These are phyloP conservation scores for Aspergillus sp. DNA, from an alignment of 2,329 filamentous ascomycete genomes.

Conservation along the genomic window DNA sequence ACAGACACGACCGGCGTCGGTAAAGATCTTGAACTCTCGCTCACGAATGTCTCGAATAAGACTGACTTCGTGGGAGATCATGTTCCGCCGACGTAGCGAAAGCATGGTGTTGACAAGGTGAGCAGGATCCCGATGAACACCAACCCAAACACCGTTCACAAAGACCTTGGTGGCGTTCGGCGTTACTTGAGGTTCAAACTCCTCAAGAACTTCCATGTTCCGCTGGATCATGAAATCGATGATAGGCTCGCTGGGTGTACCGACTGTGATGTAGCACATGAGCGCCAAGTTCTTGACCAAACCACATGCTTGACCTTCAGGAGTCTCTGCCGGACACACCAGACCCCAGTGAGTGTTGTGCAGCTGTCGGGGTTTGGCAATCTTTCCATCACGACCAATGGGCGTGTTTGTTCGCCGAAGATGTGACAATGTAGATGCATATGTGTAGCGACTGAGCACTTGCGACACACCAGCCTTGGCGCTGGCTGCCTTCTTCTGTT, in stretches of 20 bases:
- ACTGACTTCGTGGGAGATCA: slow-evolving; percentile 89
- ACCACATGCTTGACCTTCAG: slow-evolving; percentile 97
- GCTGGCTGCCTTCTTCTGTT: slow-evolving; percentile 96
- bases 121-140: slow-evolving; percentile 85
- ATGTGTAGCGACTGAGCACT: slow-evolving; percentile 96
- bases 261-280: slow-evolving; percentile 98
- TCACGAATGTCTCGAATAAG: slow-evolving; percentile 95
- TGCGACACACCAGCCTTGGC: slow-evolving; percentile 97
- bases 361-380: slow-evolving; percentile 94
- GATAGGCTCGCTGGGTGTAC: slow-evolving; percentile 85
- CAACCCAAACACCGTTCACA: slow-evolving; percentile 97
- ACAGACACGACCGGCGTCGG: slow-evolving; percentile 92
- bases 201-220: slow-evolving; percentile 94
- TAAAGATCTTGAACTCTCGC: slow-evolving; percentile 97
- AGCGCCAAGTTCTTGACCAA: slow-evolving; percentile 96
- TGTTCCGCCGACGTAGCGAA: slow-evolving; percentile 73
- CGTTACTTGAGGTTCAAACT: slow-evolving; percentile 82
- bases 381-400: slow-evolving; percentile 95
- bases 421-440: slow-evolving; percentile 94
- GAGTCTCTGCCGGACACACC: slow-evolving; percentile 95
- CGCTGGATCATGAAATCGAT: slow-evolving; percentile 93
- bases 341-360: slow-evolving; percentile 99
- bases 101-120: slow-evolving; percentile 78
- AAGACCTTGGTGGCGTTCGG: slow-evolving; percentile 97
- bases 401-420: slow-evolving; percentile 96